Conservation (phyloP, 2,329 filamentous ascomycete genomes). For the Ophiostoma angusticollis region DNA sequence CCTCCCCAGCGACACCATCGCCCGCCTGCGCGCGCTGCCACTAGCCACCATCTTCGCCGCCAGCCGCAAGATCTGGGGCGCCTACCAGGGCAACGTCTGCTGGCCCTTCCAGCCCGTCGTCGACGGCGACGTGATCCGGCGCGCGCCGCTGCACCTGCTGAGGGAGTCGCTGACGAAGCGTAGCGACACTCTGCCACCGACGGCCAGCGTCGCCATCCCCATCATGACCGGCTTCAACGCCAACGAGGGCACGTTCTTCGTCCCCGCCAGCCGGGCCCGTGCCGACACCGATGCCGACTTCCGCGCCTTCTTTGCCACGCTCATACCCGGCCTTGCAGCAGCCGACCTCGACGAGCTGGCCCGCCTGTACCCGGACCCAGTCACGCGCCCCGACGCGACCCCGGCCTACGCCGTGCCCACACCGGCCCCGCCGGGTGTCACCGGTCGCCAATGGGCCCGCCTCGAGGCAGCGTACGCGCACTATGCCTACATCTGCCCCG, state of each 20-base stretch:
- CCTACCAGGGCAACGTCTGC: conserved; percentile 30
- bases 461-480: conserved; percentile 49
- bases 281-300: conserved; percentile 39
- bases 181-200: no score
- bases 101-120: conserved; percentile 61
- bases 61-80: conserved; percentile 30
- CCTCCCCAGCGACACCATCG: conserved; percentile 39
- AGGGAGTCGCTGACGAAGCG: no score
- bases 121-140: conserved; percentile 43
- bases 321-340: conserved; percentile 44
- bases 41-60: conserved; percentile 27
- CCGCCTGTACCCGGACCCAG: conserved; percentile 50
- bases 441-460: conserved; percentile 42
- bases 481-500: conserved; percentile 52
- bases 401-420: conserved; percentile 20
- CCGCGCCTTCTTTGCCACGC: conserved; percentile 43
- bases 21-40: conserved; percentile 33
- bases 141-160: conserved; percentile 49
- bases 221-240: conserved; percentile 59
- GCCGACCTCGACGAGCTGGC: conserved; percentile 42
- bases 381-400: conserved; percentile 15
- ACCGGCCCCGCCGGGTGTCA: conserved; percentile 23
- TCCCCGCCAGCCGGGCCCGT: conserved; percentile 28
- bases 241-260: conserved; percentile 55
- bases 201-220: conserved; percentile 42